phyloP scores from a whole-genome alignment of 805 yeast species.

The Suhomyces prunicola region DNA sequence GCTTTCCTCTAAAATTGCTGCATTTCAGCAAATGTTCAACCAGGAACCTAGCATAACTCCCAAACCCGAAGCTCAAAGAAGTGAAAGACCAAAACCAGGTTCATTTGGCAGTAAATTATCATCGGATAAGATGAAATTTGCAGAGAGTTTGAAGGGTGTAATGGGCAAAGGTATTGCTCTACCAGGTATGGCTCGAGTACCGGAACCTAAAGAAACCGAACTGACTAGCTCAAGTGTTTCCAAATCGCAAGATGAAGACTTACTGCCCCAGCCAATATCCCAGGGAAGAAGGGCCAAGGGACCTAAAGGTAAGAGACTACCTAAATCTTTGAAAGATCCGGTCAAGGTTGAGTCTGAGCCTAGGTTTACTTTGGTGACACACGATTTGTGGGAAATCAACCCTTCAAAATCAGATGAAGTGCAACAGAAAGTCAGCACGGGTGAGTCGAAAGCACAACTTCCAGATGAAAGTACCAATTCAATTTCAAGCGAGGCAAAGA shows the following conservation, averaged over 20 bases:
- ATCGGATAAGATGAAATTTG: constrained; percentile 45
- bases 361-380: constrained; percentile 29
- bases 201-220: background rate
- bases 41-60: constrained; percentile 15
- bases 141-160: constrained; percentile 58
- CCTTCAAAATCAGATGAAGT: constrained; percentile 5
- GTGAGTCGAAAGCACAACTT: background rate
- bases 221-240: background rate
- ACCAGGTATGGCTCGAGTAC: constrained; percentile 44
- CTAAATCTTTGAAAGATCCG: constrained; percentile 49
- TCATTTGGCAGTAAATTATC: constrained; percentile 22
- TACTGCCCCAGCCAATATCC: constrained; percentile 5
- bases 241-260: constrained; percentile 3
- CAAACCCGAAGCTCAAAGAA: constrained; percentile 3
- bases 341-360: constrained; percentile 32
- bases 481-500: background rate
- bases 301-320: constrained; percentile 70
- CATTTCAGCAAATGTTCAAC: constrained; percentile 73
- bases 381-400: constrained; percentile 37
- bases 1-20: constrained; percentile 75
- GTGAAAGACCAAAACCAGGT: background rate
- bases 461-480: background rate
- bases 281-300: constrained; percentile 61
- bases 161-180: constrained; percentile 49
- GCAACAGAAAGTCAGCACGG: background rate